Base-by-base conservation (phyloP, 202 grass and related monocot species). In the Carex arenaria region DNA sequence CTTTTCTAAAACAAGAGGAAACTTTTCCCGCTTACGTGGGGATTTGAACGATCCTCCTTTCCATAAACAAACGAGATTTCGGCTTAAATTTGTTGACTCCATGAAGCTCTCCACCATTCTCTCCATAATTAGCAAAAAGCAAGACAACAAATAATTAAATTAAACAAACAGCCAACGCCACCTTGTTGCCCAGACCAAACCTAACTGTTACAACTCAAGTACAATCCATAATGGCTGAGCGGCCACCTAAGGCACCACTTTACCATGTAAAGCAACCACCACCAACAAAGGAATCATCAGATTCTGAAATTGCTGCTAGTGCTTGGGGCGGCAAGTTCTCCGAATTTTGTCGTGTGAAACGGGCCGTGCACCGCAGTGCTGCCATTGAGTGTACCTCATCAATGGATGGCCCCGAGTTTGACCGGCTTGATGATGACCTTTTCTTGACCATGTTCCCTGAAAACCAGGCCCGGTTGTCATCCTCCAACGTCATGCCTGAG, bases 221-320 rank as follows among this genome's bases (percentile, higher is more conserved):
- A 30, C 53, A 59, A 78, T 57, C 73, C 51, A 60, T 38, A 59
- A 78, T 78, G 73, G 73, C 73, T 4, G 73, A 78, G 17, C 73
- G 73, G 53, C 73, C 73, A 78, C 73, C 73, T 78, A 60, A 55
- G 28, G 73, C 15, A 10, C 73, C 73, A n/a, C 17, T 78, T 40
- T 40, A 19, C 53, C 73, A 59, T 78, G 23, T 59, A 78, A 59
- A 57, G 17, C 22, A 4, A 78, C 14, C 73, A 78, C 7, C 73
- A 77, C 26, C 15, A 59, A 40, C 53, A 78, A 59, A n/a, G 30
- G 53, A 38, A 30, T 31, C 53, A 30, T 31, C 53, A 11, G 51
- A 60, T 60, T 19, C 28, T 17, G n/a, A 59, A 78, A 78, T 3
- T 7, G 73, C 53, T 59, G 28, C 53, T 10, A 60, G 73, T 59